A percentile compares a stretch with the other conserved stretches of the same genome.
These are phyloP conservation scores for Metrosideros polymorpha DNA, from an alignment of 441 rosid genomes.

Conservation along the genomic window DNA sequence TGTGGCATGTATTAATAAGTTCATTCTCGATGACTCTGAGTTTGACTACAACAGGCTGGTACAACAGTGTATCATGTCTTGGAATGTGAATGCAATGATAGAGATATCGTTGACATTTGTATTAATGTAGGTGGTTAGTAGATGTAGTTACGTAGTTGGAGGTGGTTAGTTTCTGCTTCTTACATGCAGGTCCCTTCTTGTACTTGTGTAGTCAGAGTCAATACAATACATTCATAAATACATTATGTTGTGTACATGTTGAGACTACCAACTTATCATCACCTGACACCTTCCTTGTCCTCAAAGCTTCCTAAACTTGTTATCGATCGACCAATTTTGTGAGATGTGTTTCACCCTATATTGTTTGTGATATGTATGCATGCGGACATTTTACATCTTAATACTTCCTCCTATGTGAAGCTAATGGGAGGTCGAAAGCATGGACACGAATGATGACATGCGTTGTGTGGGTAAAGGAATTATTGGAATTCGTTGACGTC, in stretches of 20 bases:
- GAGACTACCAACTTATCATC: background rate
- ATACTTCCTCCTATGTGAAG: background rate
- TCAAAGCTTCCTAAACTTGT: background rate
- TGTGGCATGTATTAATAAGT: background rate
- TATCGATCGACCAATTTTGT: background rate
- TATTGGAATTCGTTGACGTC: background rate
- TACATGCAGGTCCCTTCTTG: background rate
- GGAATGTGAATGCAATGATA: background rate
- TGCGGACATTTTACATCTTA: background rate
- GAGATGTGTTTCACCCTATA: background rate
- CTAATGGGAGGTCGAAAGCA: background rate
- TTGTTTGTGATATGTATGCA: background rate
- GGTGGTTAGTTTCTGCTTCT: background rate
- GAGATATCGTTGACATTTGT: background rate
- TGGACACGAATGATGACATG: background rate
- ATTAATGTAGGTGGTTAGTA: background rate
- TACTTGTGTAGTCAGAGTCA: background rate
- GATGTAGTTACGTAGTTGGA: background rate
- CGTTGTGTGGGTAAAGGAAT: background rate
- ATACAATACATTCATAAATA: background rate
- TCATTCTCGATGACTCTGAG: background rate
- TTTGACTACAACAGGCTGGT: background rate
- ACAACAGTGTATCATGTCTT: background rate
- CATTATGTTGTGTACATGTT: background rate
- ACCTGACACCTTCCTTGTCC: background rate